These are phyloP conservation scores for Ustilago trichophora DNA, from an alignment of 1,284 basidiomycete genomes.

Conservation along the genomic window DNA sequence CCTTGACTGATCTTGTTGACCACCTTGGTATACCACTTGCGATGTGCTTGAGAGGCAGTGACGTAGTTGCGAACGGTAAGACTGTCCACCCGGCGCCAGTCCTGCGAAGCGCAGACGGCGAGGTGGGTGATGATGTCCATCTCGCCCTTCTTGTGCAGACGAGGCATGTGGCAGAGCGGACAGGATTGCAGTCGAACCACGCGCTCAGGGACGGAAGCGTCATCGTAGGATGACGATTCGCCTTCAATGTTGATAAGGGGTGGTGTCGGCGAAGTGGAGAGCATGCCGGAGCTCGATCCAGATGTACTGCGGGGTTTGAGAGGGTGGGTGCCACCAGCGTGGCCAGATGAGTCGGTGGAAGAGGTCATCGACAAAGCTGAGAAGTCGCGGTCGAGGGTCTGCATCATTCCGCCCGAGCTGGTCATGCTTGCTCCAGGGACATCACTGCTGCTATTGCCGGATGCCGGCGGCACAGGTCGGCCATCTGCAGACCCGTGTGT, in stretches of 20 bases:
- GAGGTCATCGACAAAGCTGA: conserved; percentile 38
- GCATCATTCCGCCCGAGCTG: conserved; percentile 25
- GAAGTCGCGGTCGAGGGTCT: conserved; percentile 26
- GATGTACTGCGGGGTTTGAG: conserved; percentile 11
- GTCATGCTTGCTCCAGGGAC: conserved; percentile 5
- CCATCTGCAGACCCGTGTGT: neutral
- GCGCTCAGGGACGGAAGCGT: conserved; percentile 71
- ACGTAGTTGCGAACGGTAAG: conserved; percentile 86
- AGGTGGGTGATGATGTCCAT: conserved; percentile 87
- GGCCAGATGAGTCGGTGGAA: conserved; percentile 19
- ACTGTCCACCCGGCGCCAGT: conserved; percentile 85
- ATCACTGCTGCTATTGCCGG: neutral
- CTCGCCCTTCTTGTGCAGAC: conserved; percentile 84
- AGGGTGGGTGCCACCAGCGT: neutral
- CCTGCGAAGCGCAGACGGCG: conserved; percentile 87
- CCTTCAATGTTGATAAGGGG: conserved; percentile 29
- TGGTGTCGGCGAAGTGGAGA: conserved; percentile 23
- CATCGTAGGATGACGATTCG: conserved; percentile 6
- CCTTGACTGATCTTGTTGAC: conserved; percentile 78
- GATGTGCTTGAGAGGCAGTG: conserved; percentile 91
- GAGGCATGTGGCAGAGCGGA: conserved; percentile 88
- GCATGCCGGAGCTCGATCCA: conserved; percentile 19
- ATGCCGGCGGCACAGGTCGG: conserved; percentile 9
- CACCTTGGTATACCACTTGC: conserved; percentile 94
- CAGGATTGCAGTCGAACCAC: conserved; percentile 95